Conservation (phyloP, 2,329 filamentous ascomycete species). For the Penicillium oxalicum region DNA sequence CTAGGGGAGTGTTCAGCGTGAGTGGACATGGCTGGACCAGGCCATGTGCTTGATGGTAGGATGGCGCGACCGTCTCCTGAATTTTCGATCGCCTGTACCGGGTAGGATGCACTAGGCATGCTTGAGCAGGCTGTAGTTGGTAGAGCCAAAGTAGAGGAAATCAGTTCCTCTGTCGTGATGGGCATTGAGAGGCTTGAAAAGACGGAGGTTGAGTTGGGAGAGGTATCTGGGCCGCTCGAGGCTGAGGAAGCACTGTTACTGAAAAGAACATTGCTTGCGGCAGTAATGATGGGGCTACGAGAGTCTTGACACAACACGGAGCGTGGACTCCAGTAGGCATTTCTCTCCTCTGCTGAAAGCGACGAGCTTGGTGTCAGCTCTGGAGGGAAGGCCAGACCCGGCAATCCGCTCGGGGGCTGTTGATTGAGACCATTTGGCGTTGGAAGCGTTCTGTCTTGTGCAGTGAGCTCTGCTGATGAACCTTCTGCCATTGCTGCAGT, state of each 20-base stretch:
- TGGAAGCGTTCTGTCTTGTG: constrained; percentile 33
- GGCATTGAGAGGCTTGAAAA: constrained; percentile 27
- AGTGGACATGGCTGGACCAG: not conserved
- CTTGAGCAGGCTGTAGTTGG: constrained; percentile 3
- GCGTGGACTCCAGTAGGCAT: constrained; percentile 12
- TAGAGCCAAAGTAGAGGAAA: constrained; percentile 4
- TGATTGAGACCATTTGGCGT: constrained; percentile 24
- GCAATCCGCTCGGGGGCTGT: constrained; percentile 10
- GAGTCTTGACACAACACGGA: constrained; percentile 1
- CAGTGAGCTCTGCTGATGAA: constrained; percentile 15
- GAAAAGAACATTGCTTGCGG: constrained; percentile 19
- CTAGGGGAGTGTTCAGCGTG: constrained; percentile 8
- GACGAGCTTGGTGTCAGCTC: constrained; percentile 15
- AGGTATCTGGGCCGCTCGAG: constrained; percentile 15
- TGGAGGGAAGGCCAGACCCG: constrained; percentile 10
- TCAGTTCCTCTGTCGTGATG: constrained; percentile 10
- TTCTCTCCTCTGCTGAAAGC: constrained; percentile 18
- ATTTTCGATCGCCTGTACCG: constrained; percentile 17
- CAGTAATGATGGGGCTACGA: constrained; percentile 13
- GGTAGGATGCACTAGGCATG: constrained; percentile 8
- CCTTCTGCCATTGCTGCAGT: constrained; percentile 5
- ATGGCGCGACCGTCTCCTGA: constrained; percentile 12
- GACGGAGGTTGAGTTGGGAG: constrained; percentile 23
- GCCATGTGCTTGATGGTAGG: not conserved
- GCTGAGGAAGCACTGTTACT: constrained; percentile 10